Conservation (phyloP, 2,329 filamentous ascomycete genomes). For the Colletotrichum plurivorum region DNA sequence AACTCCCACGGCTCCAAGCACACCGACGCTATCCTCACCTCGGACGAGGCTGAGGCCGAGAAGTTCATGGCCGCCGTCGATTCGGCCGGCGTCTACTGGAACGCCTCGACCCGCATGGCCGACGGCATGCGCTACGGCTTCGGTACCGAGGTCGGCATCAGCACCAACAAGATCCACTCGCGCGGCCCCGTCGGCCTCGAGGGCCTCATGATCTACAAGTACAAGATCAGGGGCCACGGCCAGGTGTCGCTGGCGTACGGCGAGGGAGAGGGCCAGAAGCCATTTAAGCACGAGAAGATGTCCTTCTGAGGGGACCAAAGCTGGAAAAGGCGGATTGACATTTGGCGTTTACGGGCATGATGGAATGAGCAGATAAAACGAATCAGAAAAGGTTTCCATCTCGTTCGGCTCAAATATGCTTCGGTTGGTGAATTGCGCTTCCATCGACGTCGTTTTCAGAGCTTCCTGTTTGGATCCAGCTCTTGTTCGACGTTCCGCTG, state of each 20-base stretch:
- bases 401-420: not conserved
- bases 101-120: slow-evolving; percentile 92
- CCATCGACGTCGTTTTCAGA: too few relatives aligned
- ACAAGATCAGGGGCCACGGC: slow-evolving; percentile 86
- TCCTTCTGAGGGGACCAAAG: slow-evolving; percentile 49
- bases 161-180: slow-evolving; percentile 98
- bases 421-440: too few relatives aligned
- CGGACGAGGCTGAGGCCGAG: slow-evolving; percentile 77
- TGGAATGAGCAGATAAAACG: slow-evolving; percentile 2
- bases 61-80: slow-evolving; percentile 89
- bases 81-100: slow-evolving; percentile 96
- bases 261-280: slow-evolving; percentile 71
- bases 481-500: too few relatives aligned
- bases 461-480: too few relatives aligned
- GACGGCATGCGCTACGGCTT: slow-evolving; percentile 98
- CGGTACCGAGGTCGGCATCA: slow-evolving; percentile 97
- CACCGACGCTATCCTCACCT: slow-evolving; percentile 91
- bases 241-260: slow-evolving; percentile 86
- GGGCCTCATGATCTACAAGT: slow-evolving; percentile 97
- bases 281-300: slow-evolving; percentile 72
- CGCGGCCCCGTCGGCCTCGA: slow-evolving; percentile 94
- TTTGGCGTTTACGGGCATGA: slow-evolving; percentile 30
- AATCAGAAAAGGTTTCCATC: not conserved
- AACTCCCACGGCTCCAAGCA: slow-evolving; percentile 94
- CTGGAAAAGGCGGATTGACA: slow-evolving; percentile 1